Base-by-base conservation (phyloP, 2,329 filamentous ascomycete species). In the Cladosporium sp. region DNA sequence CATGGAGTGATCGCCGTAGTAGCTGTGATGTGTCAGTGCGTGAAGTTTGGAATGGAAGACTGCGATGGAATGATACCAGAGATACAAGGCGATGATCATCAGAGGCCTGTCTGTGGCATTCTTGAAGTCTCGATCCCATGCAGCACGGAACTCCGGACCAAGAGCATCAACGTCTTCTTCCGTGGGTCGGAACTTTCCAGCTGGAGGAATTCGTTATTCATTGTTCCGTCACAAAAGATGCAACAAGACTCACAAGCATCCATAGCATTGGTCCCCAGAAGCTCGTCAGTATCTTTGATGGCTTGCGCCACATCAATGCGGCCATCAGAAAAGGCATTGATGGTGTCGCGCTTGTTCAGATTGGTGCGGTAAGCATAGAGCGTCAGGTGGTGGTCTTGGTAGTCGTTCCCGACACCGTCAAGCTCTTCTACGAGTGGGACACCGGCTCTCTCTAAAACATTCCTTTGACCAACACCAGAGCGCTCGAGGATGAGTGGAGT, bases 401-500 rank as follows among this genome's bases (percentile, higher is more conserved):
- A 85, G 58, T 83, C 79, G 30, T 81, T 72, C 2, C 85, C 84
- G 0, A 86, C 84, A 3, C 83, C 85, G 0, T 82, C 81, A 0
- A 86, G 69, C 56, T 84, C 78, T 1, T 78, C 76, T 0, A 83
- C 70, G 1, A 83, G 68, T 0, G 79, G 76, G 5, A 87, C 79
- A 0, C 79, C 80, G 0, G 81, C 78, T 25, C 74, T 75, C 53
- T 79, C 71, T 1, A 89, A 79, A 6, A 86, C 69, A 1, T 82
- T 77, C 0, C 79, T 76, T 53, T 80, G 79, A 5, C 88, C 88
- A 1, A 90, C 71, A 8, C 88, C 88, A 0, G 88, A 90, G 23
- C 88, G 78, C 72, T 90, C 86, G 0, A 90, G 81, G 1, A 90
- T 79, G 0, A 77, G 74, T 0, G 86, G 85, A 0, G 85, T 85